Evolutionary conservation across 192 early-diverging fungal genomes (phyloP).

Genomic region (Chytriomyces sp.): DNA sequence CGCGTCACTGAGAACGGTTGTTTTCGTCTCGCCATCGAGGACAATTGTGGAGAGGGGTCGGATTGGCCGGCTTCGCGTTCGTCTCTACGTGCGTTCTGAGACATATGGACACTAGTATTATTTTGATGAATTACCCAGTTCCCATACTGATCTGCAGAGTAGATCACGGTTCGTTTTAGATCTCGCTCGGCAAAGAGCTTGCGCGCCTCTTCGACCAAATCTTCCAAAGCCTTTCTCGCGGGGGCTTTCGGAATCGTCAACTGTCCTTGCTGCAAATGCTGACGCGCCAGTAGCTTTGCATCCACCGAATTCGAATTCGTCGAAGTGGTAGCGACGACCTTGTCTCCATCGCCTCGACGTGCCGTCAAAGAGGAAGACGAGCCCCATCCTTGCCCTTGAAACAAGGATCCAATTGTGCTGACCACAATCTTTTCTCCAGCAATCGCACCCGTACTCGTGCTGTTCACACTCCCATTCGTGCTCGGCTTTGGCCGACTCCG

Average conservation of each 20-base stretch:
- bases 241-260: not conserved
- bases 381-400: conserved; percentile 43
- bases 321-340: conserved; percentile 17
- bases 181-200: conserved; percentile 61
- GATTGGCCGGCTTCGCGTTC: conserved; percentile 50
- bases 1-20: conserved; percentile 41
- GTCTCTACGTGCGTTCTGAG: conserved; percentile 6
- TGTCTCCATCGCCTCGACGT: conserved; percentile 32
- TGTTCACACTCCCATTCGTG: not conserved
- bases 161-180: conserved; percentile 62
- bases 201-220: conserved; percentile 58
- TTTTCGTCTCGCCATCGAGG: conserved; percentile 36
- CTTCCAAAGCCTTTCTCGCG: conserved; percentile 51
- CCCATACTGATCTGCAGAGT: conserved; percentile 70
- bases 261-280: conserved; percentile 60
- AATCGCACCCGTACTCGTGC: not conserved
- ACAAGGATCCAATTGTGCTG: conserved; percentile 52
- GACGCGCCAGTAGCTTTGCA: conserved; percentile 52
- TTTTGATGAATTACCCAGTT: conserved; percentile 47
- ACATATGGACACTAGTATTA: not conserved
- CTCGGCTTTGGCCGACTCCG: conserved; percentile 10
- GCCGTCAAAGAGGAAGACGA: conserved; percentile 13
- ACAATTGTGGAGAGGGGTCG: conserved; percentile 53
- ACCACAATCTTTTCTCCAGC: conserved; percentile 53
- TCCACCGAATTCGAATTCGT: not conserved